Conservation (phyloP, 1,139 yeast species). For the Kurtzmaniella natalensis region DNA sequence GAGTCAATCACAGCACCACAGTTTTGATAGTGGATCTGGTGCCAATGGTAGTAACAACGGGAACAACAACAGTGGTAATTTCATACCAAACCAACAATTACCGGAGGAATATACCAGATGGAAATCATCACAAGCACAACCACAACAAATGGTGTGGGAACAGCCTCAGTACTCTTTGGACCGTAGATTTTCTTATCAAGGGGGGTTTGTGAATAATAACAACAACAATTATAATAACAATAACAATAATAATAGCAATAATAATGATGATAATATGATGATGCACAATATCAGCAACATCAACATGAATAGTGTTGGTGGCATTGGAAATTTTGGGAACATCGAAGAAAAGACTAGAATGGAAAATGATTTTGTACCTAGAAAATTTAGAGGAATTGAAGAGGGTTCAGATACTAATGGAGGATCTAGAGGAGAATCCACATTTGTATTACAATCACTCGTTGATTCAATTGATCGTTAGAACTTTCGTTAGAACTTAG, state of each 20-base stretch:
- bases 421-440: slow-evolving; percentile 7
- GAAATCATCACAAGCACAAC: too few species aligned
- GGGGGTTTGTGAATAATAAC: too few species aligned
- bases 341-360: background rate
- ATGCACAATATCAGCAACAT: slow-evolving; percentile 6
- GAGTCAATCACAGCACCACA: background rate
- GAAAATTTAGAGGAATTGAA: slow-evolving; percentile 5
- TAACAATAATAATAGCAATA: slow-evolving; percentile 6
- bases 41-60: too few species aligned
- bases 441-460: slow-evolving; percentile 37
- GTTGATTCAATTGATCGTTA: slow-evolving; percentile 41
- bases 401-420: background rate
- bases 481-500: too few species aligned
- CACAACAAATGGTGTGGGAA: background rate
- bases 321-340: background rate
- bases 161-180: background rate
- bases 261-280: too few species aligned
- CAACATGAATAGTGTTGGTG: too few species aligned
- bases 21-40: background rate
- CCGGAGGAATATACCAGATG: too few species aligned
- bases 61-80: too few species aligned
- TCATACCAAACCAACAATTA: too few species aligned
- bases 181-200: background rate
- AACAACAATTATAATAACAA: too few species aligned
- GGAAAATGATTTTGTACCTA: slow-evolving; percentile 3